These are phyloP conservation scores for Emergomyces orientalis DNA, from an alignment of 2,329 filamentous ascomycete species.

Conservation along the genomic window DNA sequence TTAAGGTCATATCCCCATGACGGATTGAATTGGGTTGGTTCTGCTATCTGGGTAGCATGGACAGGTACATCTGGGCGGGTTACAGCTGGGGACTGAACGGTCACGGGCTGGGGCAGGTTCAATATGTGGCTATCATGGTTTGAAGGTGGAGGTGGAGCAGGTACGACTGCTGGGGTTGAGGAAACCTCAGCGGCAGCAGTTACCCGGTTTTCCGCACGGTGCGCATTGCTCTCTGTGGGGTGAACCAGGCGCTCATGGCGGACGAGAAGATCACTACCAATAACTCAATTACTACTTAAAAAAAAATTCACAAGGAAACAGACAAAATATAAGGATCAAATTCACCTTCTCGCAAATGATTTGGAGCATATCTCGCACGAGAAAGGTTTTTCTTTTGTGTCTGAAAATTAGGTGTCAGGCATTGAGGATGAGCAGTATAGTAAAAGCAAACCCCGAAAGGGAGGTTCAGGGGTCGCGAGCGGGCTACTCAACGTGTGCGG, in stretches of 20 bases:
- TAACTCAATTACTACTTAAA: constrained; percentile 12
- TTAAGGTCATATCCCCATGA: constrained; percentile 45
- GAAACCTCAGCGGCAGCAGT: constrained; percentile 24
- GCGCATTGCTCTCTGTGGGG: constrained; percentile 33
- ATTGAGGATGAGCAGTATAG: constrained; percentile 4
- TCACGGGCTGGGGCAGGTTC: constrained; percentile 37
- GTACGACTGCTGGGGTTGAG: constrained; percentile 29
- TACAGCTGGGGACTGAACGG: constrained; percentile 30
- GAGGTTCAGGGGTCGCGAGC: constrained; percentile 4
- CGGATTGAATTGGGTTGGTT: constrained; percentile 40
- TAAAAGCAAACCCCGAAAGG: constrained; percentile 6
- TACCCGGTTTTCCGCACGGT: constrained; percentile 29
- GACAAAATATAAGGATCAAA: constrained; percentile 6
- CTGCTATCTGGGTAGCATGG: constrained; percentile 33
- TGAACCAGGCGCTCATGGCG: constrained; percentile 43
- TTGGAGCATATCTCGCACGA: constrained; percentile 43
- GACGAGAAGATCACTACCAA: constrained; percentile 38
- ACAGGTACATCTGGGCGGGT: constrained; percentile 30
- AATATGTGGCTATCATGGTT: constrained; percentile 37
- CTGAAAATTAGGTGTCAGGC: constrained; percentile 26
- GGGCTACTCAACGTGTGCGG: constrained; percentile 41
- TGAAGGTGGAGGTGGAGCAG: constrained; percentile 28
- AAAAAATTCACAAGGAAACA: not conserved
- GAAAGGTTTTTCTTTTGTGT: constrained; percentile 44
- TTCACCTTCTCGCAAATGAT: constrained; percentile 40